Percentiles rank a stretch among this genome's conserved stretches.
phyloP scores from a whole-genome alignment of 352 stramenopile species.

The Phytopythium kandeliae region DNA sequence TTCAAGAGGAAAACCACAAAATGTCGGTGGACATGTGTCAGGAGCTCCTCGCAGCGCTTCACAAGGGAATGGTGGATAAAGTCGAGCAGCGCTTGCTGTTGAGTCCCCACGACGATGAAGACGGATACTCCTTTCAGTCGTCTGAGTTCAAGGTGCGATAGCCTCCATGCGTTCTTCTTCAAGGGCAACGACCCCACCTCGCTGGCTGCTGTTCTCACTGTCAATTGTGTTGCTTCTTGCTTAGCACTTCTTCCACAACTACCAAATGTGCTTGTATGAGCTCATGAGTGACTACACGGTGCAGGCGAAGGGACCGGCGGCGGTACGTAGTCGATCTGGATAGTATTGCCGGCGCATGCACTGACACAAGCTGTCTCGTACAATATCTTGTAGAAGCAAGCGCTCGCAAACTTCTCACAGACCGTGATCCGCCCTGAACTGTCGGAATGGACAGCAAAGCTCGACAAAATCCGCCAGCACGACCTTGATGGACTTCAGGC shows the following conservation, averaged over 20 bases:
- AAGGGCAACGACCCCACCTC: too few species aligned
- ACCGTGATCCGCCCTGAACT: constrained; percentile 47
- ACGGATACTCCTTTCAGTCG: constrained; percentile 62
- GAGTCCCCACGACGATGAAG: constrained; percentile 32
- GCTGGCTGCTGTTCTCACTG: too few species aligned
- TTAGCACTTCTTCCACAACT: constrained; percentile 71
- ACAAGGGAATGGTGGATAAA: constrained; percentile 54
- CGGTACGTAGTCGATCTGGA: constrained; percentile 22
- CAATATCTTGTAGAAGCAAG: constrained; percentile 40
- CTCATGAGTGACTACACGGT: constrained; percentile 70
- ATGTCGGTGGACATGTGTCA: constrained; percentile 61
- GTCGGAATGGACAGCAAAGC: constrained; percentile 36
- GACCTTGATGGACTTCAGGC: constrained; percentile 46
- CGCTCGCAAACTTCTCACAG: constrained; percentile 64
- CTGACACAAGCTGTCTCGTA: not conserved
- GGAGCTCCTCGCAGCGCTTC: constrained; percentile 44
- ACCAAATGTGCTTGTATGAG: constrained; percentile 61
- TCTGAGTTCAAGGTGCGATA: constrained; percentile 55
- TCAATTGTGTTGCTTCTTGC: not conserved
- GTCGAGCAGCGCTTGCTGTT: constrained; percentile 46
- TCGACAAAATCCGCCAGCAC: constrained; percentile 59
- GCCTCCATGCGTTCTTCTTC: not conserved
- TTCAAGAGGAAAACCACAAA: constrained; percentile 69
- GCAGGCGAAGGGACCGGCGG: constrained; percentile 48
- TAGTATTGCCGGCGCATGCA: not conserved